These are phyloP conservation scores for Colletotrichum cereale DNA, from an alignment of 2,329 filamentous ascomycete species.

Conservation along the genomic window DNA sequence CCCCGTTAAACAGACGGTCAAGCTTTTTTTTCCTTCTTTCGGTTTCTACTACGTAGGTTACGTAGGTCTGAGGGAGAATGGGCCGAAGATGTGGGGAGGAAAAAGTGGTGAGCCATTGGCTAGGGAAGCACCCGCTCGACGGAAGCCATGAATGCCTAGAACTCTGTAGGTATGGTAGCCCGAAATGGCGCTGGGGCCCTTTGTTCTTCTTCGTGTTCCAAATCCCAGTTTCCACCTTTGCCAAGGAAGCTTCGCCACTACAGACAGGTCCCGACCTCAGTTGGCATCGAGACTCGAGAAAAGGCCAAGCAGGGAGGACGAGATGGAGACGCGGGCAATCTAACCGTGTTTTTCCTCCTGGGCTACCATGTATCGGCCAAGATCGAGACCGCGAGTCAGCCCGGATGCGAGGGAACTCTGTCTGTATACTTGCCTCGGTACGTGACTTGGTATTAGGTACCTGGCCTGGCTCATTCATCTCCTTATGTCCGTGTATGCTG, in stretches of 20 bases:
- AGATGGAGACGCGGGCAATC: constrained; percentile 14
- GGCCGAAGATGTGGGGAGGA: background rate
- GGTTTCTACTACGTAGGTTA: too few species aligned
- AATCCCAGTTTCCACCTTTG: constrained; percentile 17
- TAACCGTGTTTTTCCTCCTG: constrained; percentile 10
- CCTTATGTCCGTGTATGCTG: background rate
- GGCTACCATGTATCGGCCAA: background rate
- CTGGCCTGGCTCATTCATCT: background rate
- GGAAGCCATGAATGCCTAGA: background rate
- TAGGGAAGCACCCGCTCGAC: constrained; percentile 19
- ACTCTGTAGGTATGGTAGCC: background rate
- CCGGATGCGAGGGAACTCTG: background rate
- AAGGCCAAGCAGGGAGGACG: background rate
- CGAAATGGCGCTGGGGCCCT: constrained; percentile 14
- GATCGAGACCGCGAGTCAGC: constrained; percentile 23
- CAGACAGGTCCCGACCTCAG: constrained; percentile 12
- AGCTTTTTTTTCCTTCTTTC: constrained; percentile 11
- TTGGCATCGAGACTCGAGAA: background rate
- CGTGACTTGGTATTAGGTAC: background rate
- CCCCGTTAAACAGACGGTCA: background rate
- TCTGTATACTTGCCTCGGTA: background rate
- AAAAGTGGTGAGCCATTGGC: constrained; percentile 7
- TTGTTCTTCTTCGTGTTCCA: constrained; percentile 13
- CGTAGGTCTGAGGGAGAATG: background rate
- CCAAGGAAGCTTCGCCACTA: constrained; percentile 41